Evolutionary conservation across 1,284 basidiomycete species (phyloP).

Genomic region (Puccinia coronata): DNA sequence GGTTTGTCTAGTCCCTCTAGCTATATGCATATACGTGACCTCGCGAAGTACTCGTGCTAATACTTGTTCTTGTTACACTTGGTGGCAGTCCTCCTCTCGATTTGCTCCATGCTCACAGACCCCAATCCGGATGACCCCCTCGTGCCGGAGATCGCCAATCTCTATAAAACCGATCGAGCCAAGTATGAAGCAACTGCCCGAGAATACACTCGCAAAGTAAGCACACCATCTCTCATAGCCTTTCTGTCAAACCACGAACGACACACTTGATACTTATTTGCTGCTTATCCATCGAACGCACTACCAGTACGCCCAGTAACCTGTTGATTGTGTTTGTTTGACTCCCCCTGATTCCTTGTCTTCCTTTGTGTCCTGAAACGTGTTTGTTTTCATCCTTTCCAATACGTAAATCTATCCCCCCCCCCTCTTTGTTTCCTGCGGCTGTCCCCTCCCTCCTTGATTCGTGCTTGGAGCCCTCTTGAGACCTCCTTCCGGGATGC

Average conservation of each 20-base stretch:
- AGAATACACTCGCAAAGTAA: slow-evolving; percentile 62
- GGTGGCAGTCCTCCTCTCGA: slow-evolving; percentile 85
- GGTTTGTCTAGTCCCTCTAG: slow-evolving; percentile 68
- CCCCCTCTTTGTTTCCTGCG: background rate
- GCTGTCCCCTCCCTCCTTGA: background rate
- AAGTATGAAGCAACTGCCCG: slow-evolving; percentile 91
- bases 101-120: slow-evolving; percentile 95
- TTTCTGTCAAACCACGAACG: background rate
- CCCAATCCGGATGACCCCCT: slow-evolving; percentile 93
- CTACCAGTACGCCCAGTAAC: slow-evolving; percentile 12
- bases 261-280: background rate
- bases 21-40: no score
- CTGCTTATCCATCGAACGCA: no score
- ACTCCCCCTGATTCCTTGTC: background rate
- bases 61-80: no score
- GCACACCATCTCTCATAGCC: background rate
- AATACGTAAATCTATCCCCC: background rate
- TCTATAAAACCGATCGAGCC: slow-evolving; percentile 92
- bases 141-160: slow-evolving; percentile 69
- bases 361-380: slow-evolving; percentile 1
- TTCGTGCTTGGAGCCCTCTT: no score
- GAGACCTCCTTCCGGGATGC: background rate
- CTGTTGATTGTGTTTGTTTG: background rate
- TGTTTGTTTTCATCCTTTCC: slow-evolving; percentile 17
- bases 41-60: no score